A percentile compares a stretch with the other conserved stretches of the same genome.
These are phyloP conservation scores for Colletotrichum sp. DNA, from an alignment of 2,329 filamentous ascomycete genomes.

Conservation along the genomic window DNA sequence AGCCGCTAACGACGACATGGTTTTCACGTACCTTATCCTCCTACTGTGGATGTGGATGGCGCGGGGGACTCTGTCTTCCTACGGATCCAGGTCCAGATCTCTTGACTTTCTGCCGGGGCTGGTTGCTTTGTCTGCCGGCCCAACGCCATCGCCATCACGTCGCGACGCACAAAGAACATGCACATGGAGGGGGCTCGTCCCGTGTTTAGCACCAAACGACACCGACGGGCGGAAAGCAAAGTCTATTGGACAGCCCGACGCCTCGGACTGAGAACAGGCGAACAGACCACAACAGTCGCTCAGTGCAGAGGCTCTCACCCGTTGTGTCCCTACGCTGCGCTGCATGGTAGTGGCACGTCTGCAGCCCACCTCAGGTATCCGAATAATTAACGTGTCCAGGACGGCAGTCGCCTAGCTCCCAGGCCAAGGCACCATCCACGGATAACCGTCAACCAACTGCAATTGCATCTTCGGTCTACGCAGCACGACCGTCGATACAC, in stretches of 20 bases:
- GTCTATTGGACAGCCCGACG: background rate
- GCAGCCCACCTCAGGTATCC: background rate
- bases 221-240: background rate
- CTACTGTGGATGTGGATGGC: background rate
- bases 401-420: background rate
- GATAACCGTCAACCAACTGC: background rate
- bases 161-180: conserved; percentile 13
- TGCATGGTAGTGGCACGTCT: background rate
- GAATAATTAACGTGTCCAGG: background rate
- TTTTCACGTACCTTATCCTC: background rate
- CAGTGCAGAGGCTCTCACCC: background rate
- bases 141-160: background rate
- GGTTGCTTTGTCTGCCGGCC: background rate
- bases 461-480: background rate
- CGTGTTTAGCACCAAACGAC: background rate
- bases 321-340: background rate
- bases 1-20: background rate
- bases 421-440: background rate
- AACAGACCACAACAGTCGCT: background rate
- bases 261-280: background rate
- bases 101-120: background rate
- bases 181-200: conserved; percentile 15
- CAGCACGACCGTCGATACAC: background rate
- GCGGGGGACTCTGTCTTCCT: background rate
- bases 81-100: background rate